These are phyloP conservation scores for Claviceps humidiphila DNA, from an alignment of 2,329 filamentous ascomycete species.

Conservation along the genomic window DNA sequence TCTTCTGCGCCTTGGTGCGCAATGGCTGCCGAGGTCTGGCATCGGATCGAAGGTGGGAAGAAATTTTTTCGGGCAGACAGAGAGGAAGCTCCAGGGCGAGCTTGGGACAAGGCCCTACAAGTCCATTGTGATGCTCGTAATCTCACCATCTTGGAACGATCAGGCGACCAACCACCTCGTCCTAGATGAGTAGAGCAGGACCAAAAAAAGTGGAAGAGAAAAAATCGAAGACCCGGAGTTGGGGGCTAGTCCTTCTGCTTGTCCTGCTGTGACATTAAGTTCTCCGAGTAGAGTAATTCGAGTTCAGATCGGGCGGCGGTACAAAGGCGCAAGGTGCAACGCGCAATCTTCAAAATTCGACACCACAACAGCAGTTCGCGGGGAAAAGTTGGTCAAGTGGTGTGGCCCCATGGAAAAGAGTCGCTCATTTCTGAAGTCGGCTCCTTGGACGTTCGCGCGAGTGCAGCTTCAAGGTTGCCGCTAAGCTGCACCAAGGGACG, in stretches of 20 bases:
- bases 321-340: not conserved
- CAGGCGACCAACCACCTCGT: not conserved
- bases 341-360: not conserved
- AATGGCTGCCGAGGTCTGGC: conserved; percentile 22
- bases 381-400: conserved; percentile 5
- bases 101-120: conserved; percentile 24
- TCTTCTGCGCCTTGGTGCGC: conserved; percentile 11
- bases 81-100: conserved; percentile 16
- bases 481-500: not conserved
- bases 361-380: conserved; percentile 1
- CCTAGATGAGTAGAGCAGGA: not conserved
- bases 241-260: not conserved
- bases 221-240: not conserved
- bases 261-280: not conserved
- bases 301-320: not conserved
- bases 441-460: too few species aligned
- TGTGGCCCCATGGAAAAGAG: too few species aligned
- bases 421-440: too few species aligned
- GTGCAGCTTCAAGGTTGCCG: too few species aligned
- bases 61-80: conserved; percentile 15
- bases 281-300: not conserved
- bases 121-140: conserved; percentile 28
- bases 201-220: not conserved
- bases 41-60: conserved; percentile 11
- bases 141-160: conserved; percentile 23